Conservation (phyloP, 2,329 filamentous ascomycete genomes). For the Trichoderma arundinaceum region DNA sequence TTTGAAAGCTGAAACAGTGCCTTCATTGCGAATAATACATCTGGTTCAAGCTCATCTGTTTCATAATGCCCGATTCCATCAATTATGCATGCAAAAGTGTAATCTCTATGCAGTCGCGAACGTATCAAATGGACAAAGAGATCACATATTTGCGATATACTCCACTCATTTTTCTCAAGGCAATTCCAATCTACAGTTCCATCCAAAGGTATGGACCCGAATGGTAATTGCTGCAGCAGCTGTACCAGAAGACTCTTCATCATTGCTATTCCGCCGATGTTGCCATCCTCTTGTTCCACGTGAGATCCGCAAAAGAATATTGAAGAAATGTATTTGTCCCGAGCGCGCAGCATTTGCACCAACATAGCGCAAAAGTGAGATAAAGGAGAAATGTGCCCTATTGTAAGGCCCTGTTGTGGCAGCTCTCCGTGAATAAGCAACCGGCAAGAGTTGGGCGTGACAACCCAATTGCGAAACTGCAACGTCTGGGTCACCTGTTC, state of each 20-base stretch:
- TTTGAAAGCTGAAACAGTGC: background rate
- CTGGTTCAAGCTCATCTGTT: background rate
- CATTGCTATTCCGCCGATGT: background rate
- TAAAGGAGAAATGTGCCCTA: background rate
- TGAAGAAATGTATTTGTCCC: background rate
- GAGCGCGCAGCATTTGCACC: conserved; percentile 2
- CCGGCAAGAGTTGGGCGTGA: background rate
- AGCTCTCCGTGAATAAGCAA: conserved; percentile 12
- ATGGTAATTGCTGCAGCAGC: conserved; percentile 1
- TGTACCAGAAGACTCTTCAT: conserved; percentile 24
- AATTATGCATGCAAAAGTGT: conserved; percentile 9
- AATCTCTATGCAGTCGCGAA: background rate
- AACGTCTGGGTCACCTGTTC: conserved; percentile 13
- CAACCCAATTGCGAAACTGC: conserved; percentile 18
- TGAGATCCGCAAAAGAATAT: conserved; percentile 24
- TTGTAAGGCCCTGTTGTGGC: background rate
- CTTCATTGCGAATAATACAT: background rate
- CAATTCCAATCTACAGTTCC: background rate
- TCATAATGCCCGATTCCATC: conserved; percentile 11
- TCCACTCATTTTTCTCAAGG: background rate
- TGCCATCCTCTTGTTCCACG: conserved; percentile 15
- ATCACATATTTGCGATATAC: background rate
- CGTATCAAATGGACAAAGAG: conserved; percentile 10
- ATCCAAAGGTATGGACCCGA: background rate
- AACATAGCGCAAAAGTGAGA: conserved; percentile 13